Base-by-base conservation (phyloP, 169 alveolate genomes). In the Plasmodium inui region DNA sequence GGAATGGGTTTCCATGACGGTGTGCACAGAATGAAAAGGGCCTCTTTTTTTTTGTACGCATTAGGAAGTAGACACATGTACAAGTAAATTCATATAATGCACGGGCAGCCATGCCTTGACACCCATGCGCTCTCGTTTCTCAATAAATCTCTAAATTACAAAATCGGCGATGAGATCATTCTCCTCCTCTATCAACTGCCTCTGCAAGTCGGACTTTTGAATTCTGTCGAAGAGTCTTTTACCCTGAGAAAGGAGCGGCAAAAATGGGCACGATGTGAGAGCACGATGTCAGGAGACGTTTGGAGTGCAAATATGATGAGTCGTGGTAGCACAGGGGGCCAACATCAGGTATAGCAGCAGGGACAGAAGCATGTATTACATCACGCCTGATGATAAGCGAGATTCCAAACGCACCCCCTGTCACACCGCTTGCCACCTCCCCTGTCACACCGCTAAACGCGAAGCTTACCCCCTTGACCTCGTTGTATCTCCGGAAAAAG, bases 151-250 rank as follows among this genome's bases (percentile, higher is more conserved):
- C 34, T 30, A 72, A 44, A 32, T 85, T 85, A 85, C 93, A 74
- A 73, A 85, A 73, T 85, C 55, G 9, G 93, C 84, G 57, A 85
- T 85, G 61, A 73, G 34, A 19, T 85, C 85, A 7, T 85, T 85
- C 74, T 85, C 93, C 28, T 85, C 93, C 55, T 85, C 81, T 53
- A 85, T 74, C 53, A 85, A 46, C 82, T 85, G 82, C 32, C 70
- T 85, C 79, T 85, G 93, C 46, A 85, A 17, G 26, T 85, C 93
- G 19, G 93, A 85, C 61, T 76, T 85, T 46, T 28, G 53, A 19
- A 85, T 85, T 85, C 53, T 85, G 12, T 85, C 93, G 80, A 85
- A 73, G 8, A 85, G 55, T 17, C 93, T 72, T 50, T 73, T 30
- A 50, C 93, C 93, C 93, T 85, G 22, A 19, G 70, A 32, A 84